Evolutionary conservation across 805 yeast species (phyloP).

Genomic region (Ogataea siamensis): DNA sequence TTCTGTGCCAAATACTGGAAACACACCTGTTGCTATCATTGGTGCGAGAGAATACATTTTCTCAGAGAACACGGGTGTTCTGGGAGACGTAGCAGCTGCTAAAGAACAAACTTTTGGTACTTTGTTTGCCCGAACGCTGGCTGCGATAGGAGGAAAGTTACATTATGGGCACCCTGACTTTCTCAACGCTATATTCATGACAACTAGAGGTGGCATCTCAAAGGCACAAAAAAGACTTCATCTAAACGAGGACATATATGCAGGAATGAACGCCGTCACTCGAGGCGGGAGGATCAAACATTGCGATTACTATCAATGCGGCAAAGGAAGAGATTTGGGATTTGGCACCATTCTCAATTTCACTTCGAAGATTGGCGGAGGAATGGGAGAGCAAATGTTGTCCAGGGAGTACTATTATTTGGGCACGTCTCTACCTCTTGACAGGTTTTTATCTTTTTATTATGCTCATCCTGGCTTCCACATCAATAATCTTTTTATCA

Average conservation of each 20-base stretch:
- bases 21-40: conserved; percentile 77
- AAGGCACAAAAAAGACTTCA: conserved; percentile 94
- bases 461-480: conserved; percentile 98
- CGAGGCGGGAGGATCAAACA: conserved; percentile 95
- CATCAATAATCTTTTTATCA: conserved; percentile 83
- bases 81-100: conserved; percentile 97
- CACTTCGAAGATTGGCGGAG: conserved; percentile 95
- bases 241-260: conserved; percentile 91
- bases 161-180: conserved; percentile 98
- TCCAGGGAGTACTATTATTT: conserved; percentile 89
- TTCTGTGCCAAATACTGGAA: conserved; percentile 44
- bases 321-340: conserved; percentile 94
- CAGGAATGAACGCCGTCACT: conserved; percentile 86
- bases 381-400: conserved; percentile 95
- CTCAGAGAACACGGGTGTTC: conserved; percentile 86
- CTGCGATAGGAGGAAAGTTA: conserved; percentile 90
- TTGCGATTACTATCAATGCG: conserved; percentile 94
- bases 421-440: conserved; percentile 87
- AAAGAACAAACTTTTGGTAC: conserved; percentile 98
- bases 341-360: conserved; percentile 89
- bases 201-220: conserved; percentile 92
- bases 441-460: conserved; percentile 85
- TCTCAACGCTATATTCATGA: conserved; percentile 85
- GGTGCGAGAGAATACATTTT: conserved; percentile 96
- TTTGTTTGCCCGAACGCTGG: conserved; percentile 86